phyloP scores from a whole-genome alignment of 768 basidiomycete species.

The Phaeotremella skinneri region DNA sequence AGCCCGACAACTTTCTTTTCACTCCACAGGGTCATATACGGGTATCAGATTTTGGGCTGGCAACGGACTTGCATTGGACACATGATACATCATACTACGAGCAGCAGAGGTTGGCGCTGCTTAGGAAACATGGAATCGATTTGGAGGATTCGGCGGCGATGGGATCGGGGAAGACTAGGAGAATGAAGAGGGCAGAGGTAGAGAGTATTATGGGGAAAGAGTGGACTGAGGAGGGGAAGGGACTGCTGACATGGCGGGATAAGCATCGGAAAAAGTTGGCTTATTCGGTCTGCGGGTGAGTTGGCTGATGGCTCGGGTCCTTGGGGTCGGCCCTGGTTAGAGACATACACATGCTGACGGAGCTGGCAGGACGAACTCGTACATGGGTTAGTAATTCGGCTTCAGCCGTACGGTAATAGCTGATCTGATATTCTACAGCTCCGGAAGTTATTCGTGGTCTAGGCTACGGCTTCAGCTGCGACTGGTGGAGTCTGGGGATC shows the following conservation, averaged over 20 bases:
- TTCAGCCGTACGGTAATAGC: conserved; percentile 71
- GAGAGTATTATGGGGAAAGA: conserved; percentile 71
- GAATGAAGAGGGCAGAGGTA: conserved; percentile 75
- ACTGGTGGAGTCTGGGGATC: conserved; percentile 98
- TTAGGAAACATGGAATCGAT: conserved; percentile 92
- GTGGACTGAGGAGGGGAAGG: conserved; percentile 66
- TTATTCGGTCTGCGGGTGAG: conserved; percentile 52
- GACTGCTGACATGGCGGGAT: conserved; percentile 93
- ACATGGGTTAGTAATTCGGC: conserved; percentile 61
- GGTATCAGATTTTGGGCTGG: conserved; percentile 92
- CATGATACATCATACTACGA: conserved; percentile 97
- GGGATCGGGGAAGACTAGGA: conserved; percentile 72
- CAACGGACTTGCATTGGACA: conserved; percentile 87
- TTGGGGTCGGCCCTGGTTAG: not conserved
- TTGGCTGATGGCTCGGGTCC: not conserved
- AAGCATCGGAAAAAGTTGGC: conserved; percentile 83
- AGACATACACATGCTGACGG: conserved; percentile 2
- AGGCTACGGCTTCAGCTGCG: conserved; percentile 90
- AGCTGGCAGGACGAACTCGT: conserved; percentile 47
- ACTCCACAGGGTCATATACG: conserved; percentile 89
- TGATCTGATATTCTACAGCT: conserved; percentile 30
- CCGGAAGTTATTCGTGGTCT: conserved; percentile 54
- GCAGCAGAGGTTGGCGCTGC: conserved; percentile 79
- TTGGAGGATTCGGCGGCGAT: conserved; percentile 70
- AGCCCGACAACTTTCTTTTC: conserved; percentile 96